A percentile compares a stretch with the other conserved stretches of the same genome.
Conservation (phyloP, 75 land plant species). For the Adiantum capillusveneris region DNA sequence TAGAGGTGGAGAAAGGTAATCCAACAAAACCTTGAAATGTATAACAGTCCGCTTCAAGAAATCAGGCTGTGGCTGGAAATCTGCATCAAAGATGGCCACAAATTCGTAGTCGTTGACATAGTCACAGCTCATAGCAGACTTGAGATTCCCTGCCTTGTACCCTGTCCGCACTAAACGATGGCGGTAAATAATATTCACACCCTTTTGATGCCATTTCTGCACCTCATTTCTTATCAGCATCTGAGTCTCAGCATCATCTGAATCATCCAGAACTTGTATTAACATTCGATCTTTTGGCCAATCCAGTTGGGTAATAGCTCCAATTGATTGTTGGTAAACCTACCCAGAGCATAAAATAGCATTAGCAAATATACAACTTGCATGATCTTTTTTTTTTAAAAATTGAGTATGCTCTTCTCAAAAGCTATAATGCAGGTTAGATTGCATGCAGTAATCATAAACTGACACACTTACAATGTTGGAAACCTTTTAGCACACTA, state of each 20-base stretch:
- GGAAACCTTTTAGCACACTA: too few species aligned
- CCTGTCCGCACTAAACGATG: slow-evolving; percentile 61
- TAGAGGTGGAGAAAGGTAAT: too few species aligned
- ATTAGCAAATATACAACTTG: too few species aligned
- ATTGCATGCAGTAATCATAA: too few species aligned
- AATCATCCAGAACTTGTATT: slow-evolving; percentile 79
- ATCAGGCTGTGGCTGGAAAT: slow-evolving; percentile 74
- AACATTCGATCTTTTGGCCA: slow-evolving; percentile 69
- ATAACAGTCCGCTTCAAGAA: slow-evolving; percentile 64
- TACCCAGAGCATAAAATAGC: slow-evolving; percentile 16
- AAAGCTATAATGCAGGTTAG: too few species aligned
- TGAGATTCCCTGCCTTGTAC: slow-evolving; percentile 81
- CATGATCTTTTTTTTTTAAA: too few species aligned
- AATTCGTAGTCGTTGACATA: slow-evolving; percentile 82
- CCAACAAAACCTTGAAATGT: slow-evolving; percentile 57
- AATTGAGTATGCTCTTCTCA: too few species aligned
- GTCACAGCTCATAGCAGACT: slow-evolving; percentile 73
- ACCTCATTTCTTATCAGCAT: slow-evolving; percentile 60
- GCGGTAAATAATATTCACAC: slow-evolving; percentile 65
- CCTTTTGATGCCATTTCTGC: slow-evolving; percentile 52
- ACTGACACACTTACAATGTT: too few species aligned
- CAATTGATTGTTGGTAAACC: slow-evolving; percentile 83
- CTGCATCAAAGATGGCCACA: slow-evolving; percentile 86
- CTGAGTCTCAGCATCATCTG: slow-evolving; percentile 58
- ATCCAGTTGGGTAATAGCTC: slow-evolving; percentile 71